Evolutionary conservation across 495 filamentous ascomycete genomes (phyloP), one percentile per base, ranked within the genome.

Genomic region (Talaromyces trachyspermus): DNA sequence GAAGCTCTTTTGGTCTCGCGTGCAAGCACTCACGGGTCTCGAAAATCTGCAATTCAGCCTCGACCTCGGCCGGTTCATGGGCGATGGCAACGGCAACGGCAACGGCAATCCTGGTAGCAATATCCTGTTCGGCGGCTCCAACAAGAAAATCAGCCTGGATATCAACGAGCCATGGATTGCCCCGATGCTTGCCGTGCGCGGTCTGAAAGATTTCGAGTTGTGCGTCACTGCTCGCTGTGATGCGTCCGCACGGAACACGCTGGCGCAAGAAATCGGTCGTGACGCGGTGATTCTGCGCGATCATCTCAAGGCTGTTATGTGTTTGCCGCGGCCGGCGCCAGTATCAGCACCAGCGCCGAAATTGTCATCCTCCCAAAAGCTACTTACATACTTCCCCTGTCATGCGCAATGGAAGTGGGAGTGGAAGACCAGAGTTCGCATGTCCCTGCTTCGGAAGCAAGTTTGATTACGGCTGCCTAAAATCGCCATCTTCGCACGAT

Each of bases 161-260:
- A 46, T 66, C 15, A 27, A 25, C 5, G 60, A 66, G 44, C 52
- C 46, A 10, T 71, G 68, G 66, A 48, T 66, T 22, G 17, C 49
- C 19, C 68, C 68, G 0, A 36, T 71, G 48, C 30, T 69, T 6
- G 27, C 43, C 22, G 60, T 71, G 12, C 36, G 65, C 1, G 68
- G 66, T 10, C 37, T 71, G 40, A 30, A 37, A 5, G 27, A 4
- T 12, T 69, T 71, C 48, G 68, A 71, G 39, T 30, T 71, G 37
- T 66, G 60, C 4, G 60, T 71, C 42, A 69, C 63, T 18, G 68
- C 58, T 5, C 43, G 58, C 18, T 70, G 66, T 52, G 68, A 70
- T 56, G 29, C 45, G 18, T 47, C 38, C 5, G 59, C 62, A 1
- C 61, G 55, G 51, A 53, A 54, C 12, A 48, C 59, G 2, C 43